Percentiles rank a stretch among this genome's conserved stretches.
Evolutionary conservation across 768 basidiomycete species (phyloP).

Genomic region (Kwoniella europaea): DNA sequence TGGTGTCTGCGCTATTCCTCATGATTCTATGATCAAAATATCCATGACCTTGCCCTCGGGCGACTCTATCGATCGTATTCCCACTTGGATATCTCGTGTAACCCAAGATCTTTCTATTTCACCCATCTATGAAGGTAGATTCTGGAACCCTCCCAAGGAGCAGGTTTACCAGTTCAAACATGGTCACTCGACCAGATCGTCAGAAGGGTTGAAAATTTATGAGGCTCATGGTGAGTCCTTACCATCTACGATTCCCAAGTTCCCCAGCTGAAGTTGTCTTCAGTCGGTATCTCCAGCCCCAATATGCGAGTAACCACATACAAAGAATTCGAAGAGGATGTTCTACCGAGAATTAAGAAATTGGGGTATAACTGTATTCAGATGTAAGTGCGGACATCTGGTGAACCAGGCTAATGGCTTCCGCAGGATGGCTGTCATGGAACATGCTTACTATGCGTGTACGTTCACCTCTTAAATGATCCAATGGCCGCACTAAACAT

Average conservation of each 20-base stretch:
- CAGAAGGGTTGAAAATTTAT: constrained; percentile 73
- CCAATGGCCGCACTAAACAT: background rate
- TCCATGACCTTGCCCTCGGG: constrained; percentile 84
- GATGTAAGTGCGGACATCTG: constrained; percentile 60
- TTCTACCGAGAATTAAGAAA: constrained; percentile 83
- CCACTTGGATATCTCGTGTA: constrained; percentile 92
- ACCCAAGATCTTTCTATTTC: constrained; percentile 91
- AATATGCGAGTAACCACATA: constrained; percentile 90
- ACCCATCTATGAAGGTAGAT: constrained; percentile 92
- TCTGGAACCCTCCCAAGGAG: constrained; percentile 89
- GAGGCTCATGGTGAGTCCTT: constrained; percentile 74
- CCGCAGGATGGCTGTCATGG: constrained; percentile 87
- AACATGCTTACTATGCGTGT: constrained; percentile 98
- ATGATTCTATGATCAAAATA: constrained; percentile 95
- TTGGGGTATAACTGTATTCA: constrained; percentile 97
- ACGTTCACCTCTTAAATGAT: constrained; percentile 50
- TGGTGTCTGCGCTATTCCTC: constrained; percentile 82
- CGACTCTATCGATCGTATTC: constrained; percentile 84
- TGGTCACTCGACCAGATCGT: constrained; percentile 64
- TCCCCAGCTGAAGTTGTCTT: background rate
- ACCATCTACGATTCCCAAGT: background rate
- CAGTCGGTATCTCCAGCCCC: constrained; percentile 88
- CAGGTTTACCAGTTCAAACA: constrained; percentile 83
- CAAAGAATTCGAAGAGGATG: constrained; percentile 86
- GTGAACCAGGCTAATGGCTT: background rate